Evolutionary conservation across 352 stramenopile genomes (phyloP).

Genomic region (Phytophthora crassamura): DNA sequence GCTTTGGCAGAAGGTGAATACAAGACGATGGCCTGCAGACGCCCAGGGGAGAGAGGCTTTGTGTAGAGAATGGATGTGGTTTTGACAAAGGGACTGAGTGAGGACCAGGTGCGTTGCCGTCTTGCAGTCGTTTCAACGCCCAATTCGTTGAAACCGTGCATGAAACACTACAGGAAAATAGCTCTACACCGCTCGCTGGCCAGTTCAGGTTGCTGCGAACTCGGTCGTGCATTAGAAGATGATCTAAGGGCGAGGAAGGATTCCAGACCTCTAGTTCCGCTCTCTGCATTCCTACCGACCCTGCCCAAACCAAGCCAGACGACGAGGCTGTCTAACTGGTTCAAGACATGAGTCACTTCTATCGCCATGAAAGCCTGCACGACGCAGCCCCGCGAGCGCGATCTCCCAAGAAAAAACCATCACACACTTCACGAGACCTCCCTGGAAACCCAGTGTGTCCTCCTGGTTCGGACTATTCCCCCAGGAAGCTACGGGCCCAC

Average conservation of each 20-base stretch:
- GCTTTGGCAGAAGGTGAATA: conserved; percentile 11
- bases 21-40: conserved; percentile 16
- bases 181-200: not conserved
- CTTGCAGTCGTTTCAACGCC: conserved; percentile 17
- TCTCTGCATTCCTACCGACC: conserved; percentile 2
- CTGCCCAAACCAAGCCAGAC: not conserved
- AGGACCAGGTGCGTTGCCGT: conserved; percentile 2
- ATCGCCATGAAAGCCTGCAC: conserved; percentile 21
- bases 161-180: conserved; percentile 25
- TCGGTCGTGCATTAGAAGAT: conserved; percentile 17
- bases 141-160: conserved; percentile 21
- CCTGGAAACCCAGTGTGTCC: conserved; percentile 18
- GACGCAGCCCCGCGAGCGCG: conserved; percentile 6
- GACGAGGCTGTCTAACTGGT: not conserved
- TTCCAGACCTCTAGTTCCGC: conserved; percentile 26
- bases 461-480: conserved; percentile 4
- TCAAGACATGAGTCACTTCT: conserved; percentile 26
- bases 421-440: conserved; percentile 49
- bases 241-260: conserved; percentile 13
- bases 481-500: conserved; percentile 22
- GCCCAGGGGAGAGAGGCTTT: too few relatives aligned
- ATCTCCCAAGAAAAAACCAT: conserved; percentile 33
- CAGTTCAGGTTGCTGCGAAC: not conserved
- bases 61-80: conserved; percentile 45
- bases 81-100: conserved; percentile 25